phyloP scores from a whole-genome alignment of 306 rosid species.

The cucumber (Cucumis sativus) region DNA sequence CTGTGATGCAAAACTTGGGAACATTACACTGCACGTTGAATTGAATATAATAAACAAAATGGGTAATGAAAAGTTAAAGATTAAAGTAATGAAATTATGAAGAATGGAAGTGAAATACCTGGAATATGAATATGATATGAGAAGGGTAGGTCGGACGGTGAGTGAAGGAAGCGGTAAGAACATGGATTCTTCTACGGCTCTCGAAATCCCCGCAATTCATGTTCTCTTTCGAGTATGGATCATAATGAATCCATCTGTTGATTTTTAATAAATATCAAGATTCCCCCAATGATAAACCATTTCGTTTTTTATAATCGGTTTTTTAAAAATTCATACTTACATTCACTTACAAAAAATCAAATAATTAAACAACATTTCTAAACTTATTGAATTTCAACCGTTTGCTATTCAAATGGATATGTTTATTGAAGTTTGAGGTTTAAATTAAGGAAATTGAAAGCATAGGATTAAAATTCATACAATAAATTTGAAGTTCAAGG shows the following conservation, averaged over 20 bases:
- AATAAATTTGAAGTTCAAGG: too few species aligned
- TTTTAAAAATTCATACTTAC: too few species aligned
- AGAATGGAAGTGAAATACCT: background rate
- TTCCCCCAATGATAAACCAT: too few species aligned
- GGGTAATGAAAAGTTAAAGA: background rate
- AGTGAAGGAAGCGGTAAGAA: slow-evolving; percentile 7
- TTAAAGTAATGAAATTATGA: background rate
- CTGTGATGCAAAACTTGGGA: background rate
- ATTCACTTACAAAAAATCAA: too few species aligned
- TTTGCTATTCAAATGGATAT: too few species aligned
- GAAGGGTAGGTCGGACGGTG: background rate
- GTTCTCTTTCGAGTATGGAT: background rate
- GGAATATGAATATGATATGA: background rate
- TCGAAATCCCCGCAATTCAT: background rate
- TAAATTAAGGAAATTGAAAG: too few species aligned
- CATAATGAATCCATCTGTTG: background rate
- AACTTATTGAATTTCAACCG: too few species aligned
- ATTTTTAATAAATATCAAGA: too few species aligned
- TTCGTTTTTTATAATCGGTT: too few species aligned
- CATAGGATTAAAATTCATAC: too few species aligned
- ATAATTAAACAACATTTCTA: too few species aligned
- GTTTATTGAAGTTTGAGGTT: too few species aligned
- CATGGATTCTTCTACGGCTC: slow-evolving; percentile 1
- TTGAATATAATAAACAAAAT: background rate
- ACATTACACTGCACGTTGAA: background rate